Conservation (phyloP, 495 filamentous ascomycete species). For the Hyaloscypha variabilis region DNA sequence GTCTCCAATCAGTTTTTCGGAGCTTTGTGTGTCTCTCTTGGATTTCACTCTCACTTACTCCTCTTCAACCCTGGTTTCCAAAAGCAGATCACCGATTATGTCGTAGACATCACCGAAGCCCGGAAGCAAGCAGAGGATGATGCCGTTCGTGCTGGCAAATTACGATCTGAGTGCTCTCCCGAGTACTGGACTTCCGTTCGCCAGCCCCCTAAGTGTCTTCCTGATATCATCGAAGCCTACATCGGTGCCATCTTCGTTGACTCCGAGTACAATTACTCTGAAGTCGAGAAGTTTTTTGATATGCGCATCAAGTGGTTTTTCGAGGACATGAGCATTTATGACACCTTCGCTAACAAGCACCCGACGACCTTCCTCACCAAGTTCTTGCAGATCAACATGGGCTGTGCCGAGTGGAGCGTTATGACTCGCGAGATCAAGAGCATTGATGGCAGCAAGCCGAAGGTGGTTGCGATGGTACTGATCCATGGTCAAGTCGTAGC, state of each 20-base stretch:
- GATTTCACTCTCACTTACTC: constrained; percentile 74
- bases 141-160: constrained; percentile 40
- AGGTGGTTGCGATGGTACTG: constrained; percentile 71
- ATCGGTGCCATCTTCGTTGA: constrained; percentile 92
- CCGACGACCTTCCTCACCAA: constrained; percentile 59
- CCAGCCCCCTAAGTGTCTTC: constrained; percentile 82
- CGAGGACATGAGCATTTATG: constrained; percentile 85
- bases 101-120: constrained; percentile 63
- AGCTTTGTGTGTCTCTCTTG: constrained; percentile 73
- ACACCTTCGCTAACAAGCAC: constrained; percentile 86
- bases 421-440: constrained; percentile 35
- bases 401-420: constrained; percentile 51
- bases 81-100: constrained; percentile 69
- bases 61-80: constrained; percentile 61
- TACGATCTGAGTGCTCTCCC: constrained; percentile 52
- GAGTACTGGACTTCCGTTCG: constrained; percentile 79
- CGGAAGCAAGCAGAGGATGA: constrained; percentile 47
- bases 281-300: constrained; percentile 78
- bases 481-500: constrained; percentile 73
- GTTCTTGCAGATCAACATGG: constrained; percentile 45
- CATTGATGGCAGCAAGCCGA: constrained; percentile 27
- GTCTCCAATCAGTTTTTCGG: constrained; percentile 95
- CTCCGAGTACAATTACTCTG: constrained; percentile 74
- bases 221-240: constrained; percentile 89
- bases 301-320: constrained; percentile 76